Conservation (phyloP, 169 alveolate genomes). For the Plasmodium vivax region DNA sequence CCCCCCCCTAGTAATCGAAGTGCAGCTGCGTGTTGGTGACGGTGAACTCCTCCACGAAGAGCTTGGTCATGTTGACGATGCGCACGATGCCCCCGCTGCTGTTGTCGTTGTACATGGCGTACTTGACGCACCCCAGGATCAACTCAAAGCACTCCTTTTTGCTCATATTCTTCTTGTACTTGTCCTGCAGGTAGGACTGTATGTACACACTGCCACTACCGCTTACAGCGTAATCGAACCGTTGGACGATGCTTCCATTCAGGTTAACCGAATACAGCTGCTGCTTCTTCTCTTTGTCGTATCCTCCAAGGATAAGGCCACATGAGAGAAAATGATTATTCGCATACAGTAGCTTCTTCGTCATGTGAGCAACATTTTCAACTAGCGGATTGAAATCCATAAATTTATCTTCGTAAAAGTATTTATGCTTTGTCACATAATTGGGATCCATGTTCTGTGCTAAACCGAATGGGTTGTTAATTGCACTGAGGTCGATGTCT, state of each 20-base stretch:
- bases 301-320: slow-evolving; percentile 94
- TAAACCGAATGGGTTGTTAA: neutral
- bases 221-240: slow-evolving; percentile 88
- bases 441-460: neutral
- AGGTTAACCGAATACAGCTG: slow-evolving; percentile 90
- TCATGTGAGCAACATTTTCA: slow-evolving; percentile 84
- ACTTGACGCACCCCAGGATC: slow-evolving; percentile 85
- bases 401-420: slow-evolving; percentile 61
- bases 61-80: slow-evolving; percentile 76
- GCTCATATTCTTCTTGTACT: slow-evolving; percentile 88
- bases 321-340: slow-evolving; percentile 89
- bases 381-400: slow-evolving; percentile 78
- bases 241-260: slow-evolving; percentile 91
- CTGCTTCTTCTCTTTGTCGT: slow-evolving; percentile 87
- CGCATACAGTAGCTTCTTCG: slow-evolving; percentile 86
- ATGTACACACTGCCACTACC: slow-evolving; percentile 95
- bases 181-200: slow-evolving; percentile 89
- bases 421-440: slow-evolving; percentile 54
- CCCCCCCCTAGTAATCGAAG: slow-evolving; percentile 19
- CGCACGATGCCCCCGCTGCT: slow-evolving; percentile 94
- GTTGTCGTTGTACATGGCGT: slow-evolving; percentile 93
- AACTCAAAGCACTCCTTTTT: slow-evolving; percentile 89
- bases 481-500: slow-evolving; percentile 28
- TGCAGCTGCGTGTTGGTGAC: slow-evolving; percentile 36
- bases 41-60: slow-evolving; percentile 77